Evolutionary conservation across 2,329 filamentous ascomycete genomes (phyloP).

Genomic region (Talaromyces amestolkiae): DNA sequence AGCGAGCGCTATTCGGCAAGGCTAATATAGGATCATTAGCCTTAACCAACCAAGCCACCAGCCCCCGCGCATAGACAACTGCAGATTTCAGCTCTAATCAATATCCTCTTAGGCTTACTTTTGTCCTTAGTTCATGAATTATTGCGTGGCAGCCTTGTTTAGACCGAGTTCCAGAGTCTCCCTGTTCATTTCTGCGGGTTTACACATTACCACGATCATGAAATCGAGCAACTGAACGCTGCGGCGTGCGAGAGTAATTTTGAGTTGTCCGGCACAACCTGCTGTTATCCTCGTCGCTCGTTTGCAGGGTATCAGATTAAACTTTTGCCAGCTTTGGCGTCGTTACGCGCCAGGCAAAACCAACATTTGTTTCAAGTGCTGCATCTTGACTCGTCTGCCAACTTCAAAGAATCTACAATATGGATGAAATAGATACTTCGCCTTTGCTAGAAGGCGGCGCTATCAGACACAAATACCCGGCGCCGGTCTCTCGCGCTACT

Average conservation of each 20-base stretch:
- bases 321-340: neutral
- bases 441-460: constrained; percentile 15
- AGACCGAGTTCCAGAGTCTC: neutral
- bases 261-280: neutral
- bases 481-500: neutral
- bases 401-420: neutral
- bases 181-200: neutral
- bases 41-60: neutral
- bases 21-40: neutral
- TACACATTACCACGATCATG: neutral
- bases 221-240: neutral
- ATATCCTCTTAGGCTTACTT: neutral
- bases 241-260: neutral
- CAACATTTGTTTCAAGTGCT: neutral
- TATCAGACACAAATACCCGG: neutral
- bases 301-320: neutral
- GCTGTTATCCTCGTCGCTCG: neutral
- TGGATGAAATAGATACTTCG: constrained; percentile 11
- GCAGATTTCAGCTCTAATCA: neutral
- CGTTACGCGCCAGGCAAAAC: neutral
- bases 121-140: neutral
- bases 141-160: neutral
- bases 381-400: neutral
- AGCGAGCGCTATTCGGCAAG: constrained; percentile 6
- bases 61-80: neutral